Conservation (phyloP, 2,329 filamentous ascomycete species). For the Alternaria tenuissima region DNA sequence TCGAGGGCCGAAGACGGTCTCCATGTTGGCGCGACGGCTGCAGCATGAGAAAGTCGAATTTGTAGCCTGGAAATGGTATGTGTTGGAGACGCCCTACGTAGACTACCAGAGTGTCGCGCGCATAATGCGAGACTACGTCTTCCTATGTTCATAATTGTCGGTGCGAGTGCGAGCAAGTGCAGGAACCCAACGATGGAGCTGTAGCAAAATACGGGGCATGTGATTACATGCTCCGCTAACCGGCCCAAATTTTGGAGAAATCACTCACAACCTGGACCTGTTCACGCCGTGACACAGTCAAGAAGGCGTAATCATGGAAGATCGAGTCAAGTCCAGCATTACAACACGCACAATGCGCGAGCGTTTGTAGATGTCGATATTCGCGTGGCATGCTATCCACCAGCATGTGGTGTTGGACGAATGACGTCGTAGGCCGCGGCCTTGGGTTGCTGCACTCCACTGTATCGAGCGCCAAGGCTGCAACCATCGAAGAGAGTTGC, state of each 20-base stretch:
- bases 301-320: background rate
- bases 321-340: background rate
- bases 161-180: constrained; percentile 24
- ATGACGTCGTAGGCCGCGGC: constrained; percentile 27
- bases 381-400: background rate
- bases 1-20: constrained; percentile 66
- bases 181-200: constrained; percentile 17
- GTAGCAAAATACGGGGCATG: constrained; percentile 16
- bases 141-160: constrained; percentile 28
- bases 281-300: background rate
- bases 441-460: constrained; percentile 14
- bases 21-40: constrained; percentile 62
- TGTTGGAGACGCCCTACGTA: constrained; percentile 20
- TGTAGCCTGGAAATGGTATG: background rate
- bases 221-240: constrained; percentile 21
- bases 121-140: constrained; percentile 13
- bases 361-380: background rate
- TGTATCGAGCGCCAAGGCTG: constrained; percentile 14
- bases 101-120: constrained; percentile 7
- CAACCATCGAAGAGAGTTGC: constrained; percentile 8
- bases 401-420: constrained; percentile 3
- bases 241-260: constrained; percentile 4
- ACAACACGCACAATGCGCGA: background rate
- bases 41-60: constrained; percentile 31
- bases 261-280: constrained; percentile 10